Evolutionary conservation across 2,329 filamentous ascomycete genomes (phyloP).

Genomic region (Sporothrix brunneoviolacea): DNA sequence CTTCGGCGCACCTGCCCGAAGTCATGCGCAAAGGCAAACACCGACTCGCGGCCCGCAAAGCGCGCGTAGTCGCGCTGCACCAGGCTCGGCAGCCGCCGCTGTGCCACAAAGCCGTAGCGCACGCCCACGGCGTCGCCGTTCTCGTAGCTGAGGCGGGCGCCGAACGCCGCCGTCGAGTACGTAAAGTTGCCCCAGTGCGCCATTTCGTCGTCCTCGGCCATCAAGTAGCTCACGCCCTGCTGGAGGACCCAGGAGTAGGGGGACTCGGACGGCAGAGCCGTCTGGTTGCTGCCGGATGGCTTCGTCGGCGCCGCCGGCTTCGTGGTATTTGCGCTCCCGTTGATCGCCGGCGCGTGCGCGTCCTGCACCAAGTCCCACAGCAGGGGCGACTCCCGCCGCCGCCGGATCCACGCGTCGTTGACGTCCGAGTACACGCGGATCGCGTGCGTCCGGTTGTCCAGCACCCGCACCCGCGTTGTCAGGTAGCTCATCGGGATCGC

Average conservation of each 20-base stretch:
- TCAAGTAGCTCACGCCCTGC: conserved; percentile 11
- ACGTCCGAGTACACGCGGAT: conserved; percentile 58
- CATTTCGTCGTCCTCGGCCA: conserved; percentile 37
- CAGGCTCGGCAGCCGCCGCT: conserved; percentile 55
- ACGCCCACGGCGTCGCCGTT: conserved; percentile 57
- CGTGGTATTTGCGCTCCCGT: conserved; percentile 29
- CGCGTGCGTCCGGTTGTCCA: conserved; percentile 34
- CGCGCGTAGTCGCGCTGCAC: conserved; percentile 60
- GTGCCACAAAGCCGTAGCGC: conserved; percentile 58
- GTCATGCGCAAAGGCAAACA: conserved; percentile 70
- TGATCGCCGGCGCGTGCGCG: conserved; percentile 30
- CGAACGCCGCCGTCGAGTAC: conserved; percentile 16
- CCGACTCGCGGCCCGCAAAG: conserved; percentile 71
- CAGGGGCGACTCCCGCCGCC: conserved; percentile 59
- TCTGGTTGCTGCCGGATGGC: no score
- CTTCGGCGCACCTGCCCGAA: conserved; percentile 42
- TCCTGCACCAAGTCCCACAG: conserved; percentile 53
- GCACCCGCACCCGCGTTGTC: conserved; percentile 58
- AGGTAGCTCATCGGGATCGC: conserved; percentile 73
- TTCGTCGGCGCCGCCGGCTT: no score
- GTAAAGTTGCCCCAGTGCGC: conserved; percentile 37
- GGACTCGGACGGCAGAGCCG: no score
- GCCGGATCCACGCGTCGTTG: conserved; percentile 68
- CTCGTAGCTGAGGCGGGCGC: conserved; percentile 33
- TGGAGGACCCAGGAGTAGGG: conserved; percentile 16